These are phyloP conservation scores for Medicago ruthenica DNA, from an alignment of 306 rosid species.

Conservation along the genomic window DNA sequence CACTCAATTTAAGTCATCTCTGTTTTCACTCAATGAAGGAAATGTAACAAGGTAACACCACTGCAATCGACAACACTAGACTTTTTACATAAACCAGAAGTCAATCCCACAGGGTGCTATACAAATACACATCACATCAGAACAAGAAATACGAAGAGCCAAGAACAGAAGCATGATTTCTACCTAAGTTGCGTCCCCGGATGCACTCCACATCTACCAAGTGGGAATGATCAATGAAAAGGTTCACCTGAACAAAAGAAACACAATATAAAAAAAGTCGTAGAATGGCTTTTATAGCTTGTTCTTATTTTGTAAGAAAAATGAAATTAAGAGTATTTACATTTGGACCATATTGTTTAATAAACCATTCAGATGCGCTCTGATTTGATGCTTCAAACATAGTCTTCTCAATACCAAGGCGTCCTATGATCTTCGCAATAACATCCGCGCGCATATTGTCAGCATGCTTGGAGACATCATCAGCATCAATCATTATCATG, in stretches of 20 bases:
- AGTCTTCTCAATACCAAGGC: slow-evolving; percentile 88
- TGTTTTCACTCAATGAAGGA: slow-evolving; percentile 4
- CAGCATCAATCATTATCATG: slow-evolving; percentile 87
- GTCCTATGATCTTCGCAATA: slow-evolving; percentile 84
- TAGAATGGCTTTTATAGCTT: neutral
- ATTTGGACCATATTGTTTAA: slow-evolving; percentile 83
- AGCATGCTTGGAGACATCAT: slow-evolving; percentile 66
- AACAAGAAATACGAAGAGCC: slow-evolving; percentile 63
- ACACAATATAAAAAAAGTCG: neutral
- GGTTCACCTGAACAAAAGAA: slow-evolving; percentile 74
- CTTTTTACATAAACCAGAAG: slow-evolving; percentile 10
- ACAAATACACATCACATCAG: slow-evolving; percentile 42
- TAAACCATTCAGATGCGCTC: slow-evolving; percentile 83
- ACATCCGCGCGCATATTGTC: slow-evolving; percentile 76
- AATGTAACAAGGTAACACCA: slow-evolving; percentile 11
- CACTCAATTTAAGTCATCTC: neutral
- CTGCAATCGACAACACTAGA: slow-evolving; percentile 9
- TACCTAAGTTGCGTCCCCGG: slow-evolving; percentile 81
- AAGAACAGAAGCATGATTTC: slow-evolving; percentile 73
- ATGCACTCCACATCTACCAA: slow-evolving; percentile 91
- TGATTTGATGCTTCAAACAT: slow-evolving; percentile 95
- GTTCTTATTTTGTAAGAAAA: neutral
- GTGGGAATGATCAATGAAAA: slow-evolving; percentile 85
- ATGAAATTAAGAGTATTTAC: slow-evolving; percentile 48
- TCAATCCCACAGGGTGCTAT: neutral